A percentile compares a stretch with the other conserved stretches of the same genome.
phyloP scores from a whole-genome alignment of 306 rosid species.

The Castanea sativa region DNA sequence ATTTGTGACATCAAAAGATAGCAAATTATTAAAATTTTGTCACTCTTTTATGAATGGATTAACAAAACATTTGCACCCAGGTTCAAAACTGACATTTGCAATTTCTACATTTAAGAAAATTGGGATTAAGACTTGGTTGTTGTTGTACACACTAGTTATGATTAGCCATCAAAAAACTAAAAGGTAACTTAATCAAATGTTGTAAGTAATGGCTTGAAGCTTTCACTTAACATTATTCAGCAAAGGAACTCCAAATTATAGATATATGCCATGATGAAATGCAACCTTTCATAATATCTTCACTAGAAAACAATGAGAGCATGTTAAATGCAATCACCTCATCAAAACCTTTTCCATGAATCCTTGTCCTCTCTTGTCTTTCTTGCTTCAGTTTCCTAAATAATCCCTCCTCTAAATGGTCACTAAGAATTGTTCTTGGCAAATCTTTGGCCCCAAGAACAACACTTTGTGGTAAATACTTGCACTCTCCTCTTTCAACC shows the following conservation, averaged over 20 bases:
- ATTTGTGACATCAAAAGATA: too few species aligned
- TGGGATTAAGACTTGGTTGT: too few species aligned
- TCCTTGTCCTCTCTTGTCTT: slow-evolving; percentile 76
- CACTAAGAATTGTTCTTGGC: slow-evolving; percentile 84
- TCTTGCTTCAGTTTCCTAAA: slow-evolving; percentile 68
- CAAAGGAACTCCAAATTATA: too few species aligned
- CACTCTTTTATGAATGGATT: too few species aligned
- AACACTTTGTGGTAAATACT: slow-evolving; percentile 89
- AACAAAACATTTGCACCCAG: too few species aligned
- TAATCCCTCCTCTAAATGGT: slow-evolving; percentile 79
- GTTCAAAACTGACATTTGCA: too few species aligned
- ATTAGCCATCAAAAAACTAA: background rate
- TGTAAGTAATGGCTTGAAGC: background rate
- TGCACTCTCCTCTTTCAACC: slow-evolving; percentile 92
- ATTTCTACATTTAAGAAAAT: too few species aligned
- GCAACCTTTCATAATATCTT: background rate
- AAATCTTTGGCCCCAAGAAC: slow-evolving; percentile 98
- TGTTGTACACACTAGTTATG: background rate
- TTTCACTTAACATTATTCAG: background rate
- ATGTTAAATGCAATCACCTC: slow-evolving; percentile 55
- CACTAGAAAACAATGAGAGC: background rate
- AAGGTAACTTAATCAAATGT: background rate
- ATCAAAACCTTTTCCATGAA: slow-evolving; percentile 76
- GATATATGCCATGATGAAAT: background rate
- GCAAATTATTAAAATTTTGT: too few species aligned